A percentile compares a stretch with the other conserved stretches of the same genome.
phyloP scores from a whole-genome alignment of 768 basidiomycete genomes.

The Tulasnella sp. region DNA sequence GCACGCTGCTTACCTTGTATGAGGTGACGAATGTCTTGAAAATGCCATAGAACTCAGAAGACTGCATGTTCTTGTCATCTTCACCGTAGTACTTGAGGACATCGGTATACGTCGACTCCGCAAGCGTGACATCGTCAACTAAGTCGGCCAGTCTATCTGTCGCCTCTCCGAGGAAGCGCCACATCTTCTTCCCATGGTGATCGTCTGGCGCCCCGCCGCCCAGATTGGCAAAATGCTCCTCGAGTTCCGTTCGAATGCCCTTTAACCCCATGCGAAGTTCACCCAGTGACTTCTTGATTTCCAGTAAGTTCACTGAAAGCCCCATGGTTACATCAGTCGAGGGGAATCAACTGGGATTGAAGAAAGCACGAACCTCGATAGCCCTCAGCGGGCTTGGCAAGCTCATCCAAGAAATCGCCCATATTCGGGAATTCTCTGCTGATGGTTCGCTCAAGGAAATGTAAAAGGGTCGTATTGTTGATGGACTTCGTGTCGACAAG shows the following conservation, averaged over 20 bases:
- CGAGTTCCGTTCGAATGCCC: slow-evolving; percentile 67
- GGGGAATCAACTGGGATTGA: slow-evolving; percentile 19
- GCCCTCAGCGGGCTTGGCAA: slow-evolving; percentile 82
- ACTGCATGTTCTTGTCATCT: slow-evolving; percentile 75
- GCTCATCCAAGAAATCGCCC: slow-evolving; percentile 79
- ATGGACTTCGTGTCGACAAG: slow-evolving; percentile 96
- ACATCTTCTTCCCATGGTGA: slow-evolving; percentile 84
- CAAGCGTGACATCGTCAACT: slow-evolving; percentile 75
- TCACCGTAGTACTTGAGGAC: slow-evolving; percentile 90
- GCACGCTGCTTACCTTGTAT: slow-evolving; percentile 50
- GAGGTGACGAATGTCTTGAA: slow-evolving; percentile 97
- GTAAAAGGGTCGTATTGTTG: slow-evolving; percentile 85
- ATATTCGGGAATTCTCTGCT: slow-evolving; percentile 79
- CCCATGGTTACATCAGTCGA: slow-evolving; percentile 1
- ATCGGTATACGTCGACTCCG: slow-evolving; percentile 72
- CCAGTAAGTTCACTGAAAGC: slow-evolving; percentile 66
- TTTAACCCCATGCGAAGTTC: slow-evolving; percentile 71
- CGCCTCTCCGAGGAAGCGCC: slow-evolving; percentile 74
- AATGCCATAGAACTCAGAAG: slow-evolving; percentile 88
- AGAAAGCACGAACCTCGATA: slow-evolving; percentile 56
- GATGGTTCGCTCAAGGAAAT: slow-evolving; percentile 86
- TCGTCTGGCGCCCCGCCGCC: slow-evolving; percentile 44
- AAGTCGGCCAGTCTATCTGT: slow-evolving; percentile 68
- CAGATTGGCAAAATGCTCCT: slow-evolving; percentile 66
- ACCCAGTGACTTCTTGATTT: slow-evolving; percentile 63